These are phyloP conservation scores for Xylaria bambusicola DNA, from an alignment of 495 filamentous ascomycete genomes.

Conservation along the genomic window DNA sequence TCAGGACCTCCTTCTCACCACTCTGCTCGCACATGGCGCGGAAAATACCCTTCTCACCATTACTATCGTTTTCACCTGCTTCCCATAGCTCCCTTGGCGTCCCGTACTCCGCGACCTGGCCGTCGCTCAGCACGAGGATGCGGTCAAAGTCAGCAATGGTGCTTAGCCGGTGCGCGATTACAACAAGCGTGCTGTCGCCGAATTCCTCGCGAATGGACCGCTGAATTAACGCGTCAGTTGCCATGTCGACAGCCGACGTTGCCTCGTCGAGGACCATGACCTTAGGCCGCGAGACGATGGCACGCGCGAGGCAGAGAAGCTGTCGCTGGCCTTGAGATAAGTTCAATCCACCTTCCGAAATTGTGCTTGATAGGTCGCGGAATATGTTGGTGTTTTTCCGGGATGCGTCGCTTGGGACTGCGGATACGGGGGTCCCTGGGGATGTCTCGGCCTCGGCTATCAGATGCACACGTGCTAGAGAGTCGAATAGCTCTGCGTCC, in stretches of 20 bases:
- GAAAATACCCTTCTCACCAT: conserved; percentile 59
- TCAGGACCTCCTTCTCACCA: conserved; percentile 66
- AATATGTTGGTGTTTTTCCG: conserved; percentile 64
- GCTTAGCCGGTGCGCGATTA: conserved; percentile 84
- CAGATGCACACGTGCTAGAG: conserved; percentile 75
- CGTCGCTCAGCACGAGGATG: conserved; percentile 80
- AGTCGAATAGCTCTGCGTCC: conserved; percentile 72
- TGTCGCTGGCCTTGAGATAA: conserved; percentile 88
- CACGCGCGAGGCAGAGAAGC: conserved; percentile 83
- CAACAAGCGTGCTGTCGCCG: conserved; percentile 72
- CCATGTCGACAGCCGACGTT: conserved; percentile 85
- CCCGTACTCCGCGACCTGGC: conserved; percentile 72
- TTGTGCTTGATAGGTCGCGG: conserved; percentile 57
- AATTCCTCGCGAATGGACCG: conserved; percentile 81
- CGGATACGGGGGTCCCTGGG: conserved; percentile 23
- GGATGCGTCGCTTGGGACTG: conserved; percentile 29
- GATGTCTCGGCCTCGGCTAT: conserved; percentile 44
- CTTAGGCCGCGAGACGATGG: conserved; percentile 76
- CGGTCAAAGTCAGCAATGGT: conserved; percentile 86
- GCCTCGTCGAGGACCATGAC: conserved; percentile 92
- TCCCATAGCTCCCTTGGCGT: conserved; percentile 67
- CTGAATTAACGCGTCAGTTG: conserved; percentile 81
- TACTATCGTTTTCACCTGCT: conserved; percentile 42
- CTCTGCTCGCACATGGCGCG: conserved; percentile 73
- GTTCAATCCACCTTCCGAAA: conserved; percentile 77